These are phyloP conservation scores for Ambrosia hybrid DNA, from an alignment of 140 eudicot genomes.

Conservation along the genomic window DNA sequence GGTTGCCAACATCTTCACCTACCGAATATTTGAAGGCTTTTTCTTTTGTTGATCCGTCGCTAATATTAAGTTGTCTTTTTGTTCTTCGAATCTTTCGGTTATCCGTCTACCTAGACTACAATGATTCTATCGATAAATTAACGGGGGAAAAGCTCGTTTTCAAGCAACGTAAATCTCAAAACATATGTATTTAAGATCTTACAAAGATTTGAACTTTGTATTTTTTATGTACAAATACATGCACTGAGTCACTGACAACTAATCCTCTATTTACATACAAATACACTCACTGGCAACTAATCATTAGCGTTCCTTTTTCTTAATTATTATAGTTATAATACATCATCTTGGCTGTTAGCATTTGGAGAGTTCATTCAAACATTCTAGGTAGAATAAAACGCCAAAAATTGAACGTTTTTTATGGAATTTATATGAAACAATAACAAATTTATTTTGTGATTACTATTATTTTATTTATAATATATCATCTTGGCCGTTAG, in stretches of 20 bases:
- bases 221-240: neutral
- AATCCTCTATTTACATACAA: neutral
- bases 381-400: neutral
- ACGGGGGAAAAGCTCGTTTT: neutral
- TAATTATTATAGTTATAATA: neutral
- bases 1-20: constrained; percentile 1
- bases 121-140: no score
- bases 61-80: neutral
- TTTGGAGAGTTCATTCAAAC: constrained; percentile 8
- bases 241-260: constrained; percentile 13
- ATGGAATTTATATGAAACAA: neutral
- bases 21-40: neutral
- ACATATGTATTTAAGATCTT: neutral
- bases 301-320: neutral
- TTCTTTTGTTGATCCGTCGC: neutral
- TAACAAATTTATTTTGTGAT: neutral
- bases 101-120: neutral
- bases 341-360: constrained; percentile 8
- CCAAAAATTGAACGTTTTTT: neutral
- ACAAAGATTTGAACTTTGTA: neutral
- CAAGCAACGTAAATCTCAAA: neutral
- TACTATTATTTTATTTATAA: neutral
- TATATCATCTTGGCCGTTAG: neutral
- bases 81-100: neutral
- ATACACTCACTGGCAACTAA: constrained; percentile 4